Evolutionary conservation across 495 filamentous ascomycete genomes (phyloP), one percentile per base, ranked within the genome.

Genomic region (Penicillium crystallinum): DNA sequence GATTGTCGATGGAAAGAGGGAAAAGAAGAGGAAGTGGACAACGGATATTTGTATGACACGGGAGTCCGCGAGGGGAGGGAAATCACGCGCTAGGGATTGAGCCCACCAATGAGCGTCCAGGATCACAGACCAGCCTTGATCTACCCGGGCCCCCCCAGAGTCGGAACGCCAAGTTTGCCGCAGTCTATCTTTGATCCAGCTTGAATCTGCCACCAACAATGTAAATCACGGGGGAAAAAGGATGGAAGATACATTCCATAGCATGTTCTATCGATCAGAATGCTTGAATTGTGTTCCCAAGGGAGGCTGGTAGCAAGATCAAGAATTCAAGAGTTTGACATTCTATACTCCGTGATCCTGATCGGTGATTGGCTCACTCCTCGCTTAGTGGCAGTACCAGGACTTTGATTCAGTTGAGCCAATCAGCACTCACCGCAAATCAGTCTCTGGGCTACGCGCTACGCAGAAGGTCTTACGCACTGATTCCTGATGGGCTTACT

Each of bases 31-130:
- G 52, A 51, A 59, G 65, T 61, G 67, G 67, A 27, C 62, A 63
- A 63, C 55, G 55, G 67, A 69, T 77, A 77, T 77, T 78, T 78
- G 69, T 78, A 74, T 66, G 41, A 64, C 59, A 52, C 36, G 57
- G 54, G 54, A 46, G 58, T 64, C 58, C 65, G 67, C 64, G 59
- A 61, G 58, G 41, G 37, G 40, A 39, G 55, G 56, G 65, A 63
- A 69, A 75, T 75, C 73, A 76, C 70, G 55, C 73, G 63, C 70
- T 67, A 70, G 55, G 37, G 9, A 22, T 41, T 10, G 38, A 58
- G 70, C 69, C 65, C 40, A 52, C 74, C 74, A 77, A 77, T 77
- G 58, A 75, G 63, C 31, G 49, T 0, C 1, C 29, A 55, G 61
- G 69, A 72, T 71, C 67, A 58, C 39, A 30, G 36, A 42, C 54